Base-by-base conservation (phyloP, 176 grass and related monocot species). In the Triticum timopheevii region DNA sequence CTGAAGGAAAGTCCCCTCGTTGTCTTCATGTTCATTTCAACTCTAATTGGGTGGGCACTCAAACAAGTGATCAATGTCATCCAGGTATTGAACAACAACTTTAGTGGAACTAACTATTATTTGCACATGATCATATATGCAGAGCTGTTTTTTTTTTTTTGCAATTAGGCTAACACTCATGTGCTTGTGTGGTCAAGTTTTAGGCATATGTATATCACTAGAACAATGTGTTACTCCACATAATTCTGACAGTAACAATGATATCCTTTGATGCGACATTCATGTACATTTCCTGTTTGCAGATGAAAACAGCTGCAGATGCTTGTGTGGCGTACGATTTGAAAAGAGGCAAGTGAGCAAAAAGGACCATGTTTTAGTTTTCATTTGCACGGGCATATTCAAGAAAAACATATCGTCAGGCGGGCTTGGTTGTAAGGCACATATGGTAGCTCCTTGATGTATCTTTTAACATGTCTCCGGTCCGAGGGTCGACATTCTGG, bases 61-160 rank as follows among this genome's bases (percentile, higher is more conserved):
- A 97, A 97, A 82, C 94, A 97, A 90, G 66, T 92, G 61, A 92
- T 93, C 84, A 97, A 97, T 76, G 68, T 94, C 79, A 97, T 97
- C 80, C 90, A 97, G 87, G 94, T 94, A 88, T 61, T 11, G 49
- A 36, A 35, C 33, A 79, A 36, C 20, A 36, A 68, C 56, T 59
- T 72, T 47, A 79, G 38, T 71, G 36, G 44, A 73, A 76, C 61
- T 76, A 34, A 31, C 79, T 45, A 7, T 30, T 82, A 42, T 81
- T 20, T 40, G 10, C 4, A 30, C 25, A 35, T 61, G 9, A 54
- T 6, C 17, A 65, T 71, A 12, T 54, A 82, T 86, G 10, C 42
- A 45, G 42, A 34, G 2, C 0, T 68, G 8, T 80, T 65, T 56
- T 27, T 44, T 44, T n/a, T 40, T 25, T n/a, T 27, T 50, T 4